Evolutionary conservation across 2,329 filamentous ascomycete genomes (phyloP), one percentile per base, ranked within the genome.

Genomic region (Pseudogymnoascus sp.): DNA sequence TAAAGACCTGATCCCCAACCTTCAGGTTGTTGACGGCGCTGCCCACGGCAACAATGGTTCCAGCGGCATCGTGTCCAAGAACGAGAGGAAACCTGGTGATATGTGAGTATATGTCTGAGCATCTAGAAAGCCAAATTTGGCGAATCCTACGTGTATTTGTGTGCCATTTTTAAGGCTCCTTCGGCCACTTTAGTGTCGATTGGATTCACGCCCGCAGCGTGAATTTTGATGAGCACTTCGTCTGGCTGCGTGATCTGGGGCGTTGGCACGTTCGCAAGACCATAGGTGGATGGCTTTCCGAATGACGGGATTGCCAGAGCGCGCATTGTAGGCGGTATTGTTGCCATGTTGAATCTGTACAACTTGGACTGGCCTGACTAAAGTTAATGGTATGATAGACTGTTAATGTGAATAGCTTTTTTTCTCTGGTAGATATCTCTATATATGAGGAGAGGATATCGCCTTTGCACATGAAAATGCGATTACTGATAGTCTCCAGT

Each of bases 151-250:
- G 65, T 36, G 50, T 76, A 74, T 50, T 70, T 68, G 3, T 75
- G 10, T 5, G 70, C 70, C 10, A 70, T 12, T 59, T 77, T 78
- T 38, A 76, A 63, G 0, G 70, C 65, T 0, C 77, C 77, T 14
- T 69, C 68, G 0, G 77, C 78, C 61, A 74, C 74, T 65, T 77
- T 77, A 3, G 79, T 73, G 69, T 81, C 78, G 2, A 80, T 70
- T 0, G 79, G 77, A 64, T 81, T 80, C 42, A 80, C 71, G 53
- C 74, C 75, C 0, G 78, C 78, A 3, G 78, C 78, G 62, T 78
- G 71, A 7, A 80, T 76, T 59, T 72, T 74, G 40, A 81, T 75
- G 1, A 83, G 69, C 1, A 84, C 70, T 3, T 83, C 73, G 28
- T 78, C 71, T 1, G 79, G 75, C 5, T 72, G 67, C 2, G 71